Evolutionary conservation across 331 rosid species (phyloP), one percentile per base, ranked within the genome.

Genomic region (Pyrus hybrid): DNA sequence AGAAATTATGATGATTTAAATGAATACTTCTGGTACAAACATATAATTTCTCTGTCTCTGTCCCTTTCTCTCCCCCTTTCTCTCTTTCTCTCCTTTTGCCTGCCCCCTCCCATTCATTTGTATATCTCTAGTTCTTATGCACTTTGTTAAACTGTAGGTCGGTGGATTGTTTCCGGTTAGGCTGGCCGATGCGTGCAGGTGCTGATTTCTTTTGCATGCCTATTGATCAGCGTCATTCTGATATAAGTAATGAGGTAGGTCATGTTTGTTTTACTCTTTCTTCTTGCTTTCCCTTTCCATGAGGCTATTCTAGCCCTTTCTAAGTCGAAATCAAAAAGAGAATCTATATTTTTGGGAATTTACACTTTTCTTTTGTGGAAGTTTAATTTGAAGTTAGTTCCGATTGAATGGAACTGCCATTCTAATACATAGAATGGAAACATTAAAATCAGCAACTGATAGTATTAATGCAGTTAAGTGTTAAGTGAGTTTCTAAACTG

Each of bases 121-220:
- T 72, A 26, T 68, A 26, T 23, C 29, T 81, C 66, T 68, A 33
- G 30, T 67, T 76, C 78, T 70, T 76, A 63, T 79, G 21, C 71
- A 37, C 37, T 76, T 30, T 76, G 28, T 84, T 28, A 67, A 74
- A 84, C 67, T 86, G 80, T 41, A 94, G 99, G 99, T 94, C 99
- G 22, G 96, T 89, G 80, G 97, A 92, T 86, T 94, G 99, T 82
- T 94, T 94, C 82, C 96, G 97, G 72, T 80, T 92, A 63, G 97
- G 99, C 71, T 94, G 99, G 99, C 99, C 99, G 4, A 92, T 94
- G 99, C 97, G 96, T 77, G 96, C 93, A 9, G 97, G 88, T 74
- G 97, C 97, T 66, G 97, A 94, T 83, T 94, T 94, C 88, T 94
- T 94, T 83, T 83, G 85, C 72, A 56, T 74, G 79, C 86, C 83